Evolutionary conservation across 2,329 filamentous ascomycete species (phyloP).

Genomic region (Myriosclerotinia scirpicola): DNA sequence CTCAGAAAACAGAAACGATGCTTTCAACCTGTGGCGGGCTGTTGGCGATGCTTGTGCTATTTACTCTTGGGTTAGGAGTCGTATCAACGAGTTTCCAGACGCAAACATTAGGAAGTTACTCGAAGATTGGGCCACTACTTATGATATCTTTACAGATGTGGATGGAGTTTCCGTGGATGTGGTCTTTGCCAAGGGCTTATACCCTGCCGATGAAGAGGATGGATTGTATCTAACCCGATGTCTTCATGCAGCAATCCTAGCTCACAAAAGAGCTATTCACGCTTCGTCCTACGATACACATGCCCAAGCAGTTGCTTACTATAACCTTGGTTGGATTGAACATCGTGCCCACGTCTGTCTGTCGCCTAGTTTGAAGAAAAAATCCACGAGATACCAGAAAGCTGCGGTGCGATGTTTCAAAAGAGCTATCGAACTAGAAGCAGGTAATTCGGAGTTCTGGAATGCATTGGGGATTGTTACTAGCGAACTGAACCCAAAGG

Average conservation of each 20-base stretch:
- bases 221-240: slow-evolving; percentile 54
- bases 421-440: slow-evolving; percentile 89
- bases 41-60: slow-evolving; percentile 85
- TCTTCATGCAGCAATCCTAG: slow-evolving; percentile 73
- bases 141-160: slow-evolving; percentile 64
- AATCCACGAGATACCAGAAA: slow-evolving; percentile 68
- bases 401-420: slow-evolving; percentile 91
- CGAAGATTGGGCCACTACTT: slow-evolving; percentile 51
- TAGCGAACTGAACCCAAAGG: slow-evolving; percentile 77
- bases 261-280: slow-evolving; percentile 82
- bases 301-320: slow-evolving; percentile 93
- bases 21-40: slow-evolving; percentile 95
- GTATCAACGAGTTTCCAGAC: slow-evolving; percentile 61
- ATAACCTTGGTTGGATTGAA: slow-evolving; percentile 95
- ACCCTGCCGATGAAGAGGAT: slow-evolving; percentile 38
- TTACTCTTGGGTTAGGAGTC: slow-evolving; percentile 75
- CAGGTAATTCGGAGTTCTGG: slow-evolving; percentile 95
- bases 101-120: slow-evolving; percentile 60
- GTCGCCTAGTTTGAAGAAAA: slow-evolving; percentile 52
- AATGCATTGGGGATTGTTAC: slow-evolving; percentile 92
- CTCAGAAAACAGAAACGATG: slow-evolving; percentile 59
- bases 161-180: slow-evolving; percentile 59
- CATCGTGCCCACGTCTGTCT: slow-evolving; percentile 74
- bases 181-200: slow-evolving; percentile 40
- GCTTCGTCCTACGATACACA: slow-evolving; percentile 72